Percentiles rank a stretch among this genome's conserved stretches.
Conservation (phyloP, 176 grass and related monocot genomes). For the Cenchrus purpureus region DNA sequence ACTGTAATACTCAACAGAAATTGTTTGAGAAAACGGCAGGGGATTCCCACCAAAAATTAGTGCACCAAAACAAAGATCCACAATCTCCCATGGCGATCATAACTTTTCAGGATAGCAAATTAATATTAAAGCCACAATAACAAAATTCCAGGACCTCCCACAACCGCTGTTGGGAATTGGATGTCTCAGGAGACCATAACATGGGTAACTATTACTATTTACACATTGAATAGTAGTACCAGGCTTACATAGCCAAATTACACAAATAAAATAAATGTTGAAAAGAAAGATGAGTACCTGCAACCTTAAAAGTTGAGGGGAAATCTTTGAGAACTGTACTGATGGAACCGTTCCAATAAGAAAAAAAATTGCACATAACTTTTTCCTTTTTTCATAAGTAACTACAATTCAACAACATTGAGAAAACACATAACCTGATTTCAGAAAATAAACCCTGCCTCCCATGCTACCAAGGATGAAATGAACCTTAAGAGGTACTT, state of each 20-base stretch:
- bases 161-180: neutral
- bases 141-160: neutral
- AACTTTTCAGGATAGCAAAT: neutral
- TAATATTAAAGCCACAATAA: constrained; percentile 4
- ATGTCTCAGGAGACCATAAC: constrained; percentile 5
- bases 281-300: neutral
- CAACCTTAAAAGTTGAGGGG: neutral
- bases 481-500: neutral
- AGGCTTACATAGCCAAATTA: constrained; percentile 3
- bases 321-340: constrained; percentile 7
- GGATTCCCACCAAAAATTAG: neutral
- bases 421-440: neutral
- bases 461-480: neutral
- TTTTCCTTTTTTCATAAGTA: neutral
- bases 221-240: neutral
- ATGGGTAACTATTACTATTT: constrained; percentile 17
- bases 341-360: neutral
- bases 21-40: constrained; percentile 13
- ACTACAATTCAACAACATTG: neutral
- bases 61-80: constrained; percentile 18
- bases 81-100: neutral
- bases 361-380: neutral
- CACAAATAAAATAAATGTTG: neutral
- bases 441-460: neutral
- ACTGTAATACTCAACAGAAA: neutral